Percentiles rank a stretch among this genome's conserved stretches.
These are phyloP conservation scores for Alternaria sp. DNA, from an alignment of 2,329 filamentous ascomycete genomes.

Conservation along the genomic window DNA sequence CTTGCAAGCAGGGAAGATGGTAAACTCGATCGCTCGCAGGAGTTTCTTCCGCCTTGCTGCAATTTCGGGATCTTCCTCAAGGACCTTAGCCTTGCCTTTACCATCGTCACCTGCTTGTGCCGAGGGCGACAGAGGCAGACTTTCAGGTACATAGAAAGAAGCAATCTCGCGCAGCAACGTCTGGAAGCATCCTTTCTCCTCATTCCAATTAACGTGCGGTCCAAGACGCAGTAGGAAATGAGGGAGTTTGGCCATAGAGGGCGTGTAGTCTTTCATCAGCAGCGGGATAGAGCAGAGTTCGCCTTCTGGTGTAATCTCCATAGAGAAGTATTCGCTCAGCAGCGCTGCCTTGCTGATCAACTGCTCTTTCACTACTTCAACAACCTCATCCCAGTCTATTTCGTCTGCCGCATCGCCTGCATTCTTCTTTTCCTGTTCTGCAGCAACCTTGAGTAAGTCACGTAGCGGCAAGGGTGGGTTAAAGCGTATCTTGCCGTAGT, in stretches of 20 bases:
- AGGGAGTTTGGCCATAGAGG: slow-evolving; percentile 83
- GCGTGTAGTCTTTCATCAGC: slow-evolving; percentile 86
- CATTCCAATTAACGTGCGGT: slow-evolving; percentile 83
- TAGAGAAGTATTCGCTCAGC: slow-evolving; percentile 89
- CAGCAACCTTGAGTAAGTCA: slow-evolving; percentile 75
- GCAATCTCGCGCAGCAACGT: slow-evolving; percentile 86
- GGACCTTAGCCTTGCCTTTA: slow-evolving; percentile 25
- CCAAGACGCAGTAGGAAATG: slow-evolving; percentile 87
- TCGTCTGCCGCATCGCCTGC: slow-evolving; percentile 52
- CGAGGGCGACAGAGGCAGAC: slow-evolving; percentile 64
- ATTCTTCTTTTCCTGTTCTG: slow-evolving; percentile 70
- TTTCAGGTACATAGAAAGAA: slow-evolving; percentile 87
- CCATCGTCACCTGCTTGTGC: slow-evolving; percentile 51
- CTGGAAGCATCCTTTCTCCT: slow-evolving; percentile 85
- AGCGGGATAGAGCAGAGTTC: slow-evolving; percentile 81
- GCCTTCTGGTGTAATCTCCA: slow-evolving; percentile 80
- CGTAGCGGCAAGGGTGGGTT: slow-evolving; percentile 74
- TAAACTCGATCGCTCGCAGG: slow-evolving; percentile 77
- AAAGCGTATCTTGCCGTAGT: slow-evolving; percentile 86
- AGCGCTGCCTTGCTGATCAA: slow-evolving; percentile 81
- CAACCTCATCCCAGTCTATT: slow-evolving; percentile 71
- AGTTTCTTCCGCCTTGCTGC: slow-evolving; percentile 68
- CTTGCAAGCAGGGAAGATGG: slow-evolving; percentile 89
- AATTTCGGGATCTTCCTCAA: slow-evolving; percentile 51
- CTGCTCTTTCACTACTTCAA: slow-evolving; percentile 69